These are phyloP conservation scores for Botryotinia calthae DNA, from an alignment of 2,329 filamentous ascomycete genomes.

Conservation along the genomic window DNA sequence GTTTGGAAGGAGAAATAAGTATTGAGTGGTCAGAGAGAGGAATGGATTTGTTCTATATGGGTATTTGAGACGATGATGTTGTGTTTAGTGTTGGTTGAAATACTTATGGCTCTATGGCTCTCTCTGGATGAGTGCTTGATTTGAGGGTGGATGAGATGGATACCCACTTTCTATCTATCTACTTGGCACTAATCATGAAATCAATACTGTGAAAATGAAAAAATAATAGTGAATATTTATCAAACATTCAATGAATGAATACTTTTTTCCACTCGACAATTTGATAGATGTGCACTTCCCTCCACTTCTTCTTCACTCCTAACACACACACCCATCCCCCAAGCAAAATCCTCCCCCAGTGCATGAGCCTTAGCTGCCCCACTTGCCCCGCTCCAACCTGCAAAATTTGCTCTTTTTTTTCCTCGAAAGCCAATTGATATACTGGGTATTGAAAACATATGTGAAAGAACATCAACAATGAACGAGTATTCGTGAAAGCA, in stretches of 20 bases:
- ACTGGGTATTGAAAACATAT: neutral
- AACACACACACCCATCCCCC: no score
- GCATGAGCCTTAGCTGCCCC: neutral
- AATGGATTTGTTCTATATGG: neutral
- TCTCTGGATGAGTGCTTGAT: neutral
- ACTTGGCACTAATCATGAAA: neutral
- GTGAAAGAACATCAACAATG: neutral
- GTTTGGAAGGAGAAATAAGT: slow-evolving; percentile 19
- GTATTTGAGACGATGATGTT: neutral
- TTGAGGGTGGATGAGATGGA: neutral
- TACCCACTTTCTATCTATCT: neutral
- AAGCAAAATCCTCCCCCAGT: neutral
- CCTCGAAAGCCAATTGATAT: neutral
- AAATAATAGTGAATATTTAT: neutral
- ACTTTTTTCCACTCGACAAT: neutral
- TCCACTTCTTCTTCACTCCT: neutral
- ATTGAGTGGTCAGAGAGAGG: no score
- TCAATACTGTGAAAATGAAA: no score
- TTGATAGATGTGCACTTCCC: neutral
- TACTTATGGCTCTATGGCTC: neutral
- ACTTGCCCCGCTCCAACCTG: neutral
- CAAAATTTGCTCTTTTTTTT: neutral
- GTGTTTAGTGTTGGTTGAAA: neutral
- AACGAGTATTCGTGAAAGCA: neutral
- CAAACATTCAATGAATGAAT: neutral